Evolutionary conservation across 2,329 filamentous ascomycete genomes (phyloP).

Genomic region (Biscogniauxia marginata): DNA sequence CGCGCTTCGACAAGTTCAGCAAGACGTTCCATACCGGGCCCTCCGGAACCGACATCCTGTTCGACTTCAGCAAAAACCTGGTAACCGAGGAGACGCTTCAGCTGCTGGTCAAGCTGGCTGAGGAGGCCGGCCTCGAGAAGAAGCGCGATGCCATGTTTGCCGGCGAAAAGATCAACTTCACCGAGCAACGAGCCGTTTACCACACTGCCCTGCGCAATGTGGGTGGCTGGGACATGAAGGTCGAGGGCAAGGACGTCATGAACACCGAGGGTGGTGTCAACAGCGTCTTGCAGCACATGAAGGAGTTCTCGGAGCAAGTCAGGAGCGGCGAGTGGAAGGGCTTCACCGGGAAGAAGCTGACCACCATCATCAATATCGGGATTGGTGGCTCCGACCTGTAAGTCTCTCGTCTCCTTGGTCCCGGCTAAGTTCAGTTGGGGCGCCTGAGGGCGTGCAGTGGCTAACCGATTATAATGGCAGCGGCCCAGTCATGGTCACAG

Average conservation of each 20-base stretch:
- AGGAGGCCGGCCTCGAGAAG: slow-evolving; percentile 87
- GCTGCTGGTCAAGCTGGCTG: slow-evolving; percentile 83
- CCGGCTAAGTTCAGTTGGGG: neutral
- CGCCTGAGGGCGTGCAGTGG: neutral
- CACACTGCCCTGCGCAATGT: slow-evolving; percentile 93
- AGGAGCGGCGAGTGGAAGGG: slow-evolving; percentile 96
- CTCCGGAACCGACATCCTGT: slow-evolving; percentile 83
- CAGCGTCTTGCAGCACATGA: slow-evolving; percentile 92
- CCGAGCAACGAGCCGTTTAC: slow-evolving; percentile 93
- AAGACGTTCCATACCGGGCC: slow-evolving; percentile 78
- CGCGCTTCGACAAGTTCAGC: slow-evolving; percentile 88
- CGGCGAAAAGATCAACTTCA: slow-evolving; percentile 99
- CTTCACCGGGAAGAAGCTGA: slow-evolving; percentile 94
- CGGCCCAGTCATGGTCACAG: slow-evolving; percentile 97
- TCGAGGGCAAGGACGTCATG: slow-evolving; percentile 91
- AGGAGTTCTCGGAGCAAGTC: slow-evolving; percentile 94
- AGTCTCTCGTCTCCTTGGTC: slow-evolving; percentile 38
- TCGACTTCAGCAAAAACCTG: slow-evolving; percentile 99
- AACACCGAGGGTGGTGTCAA: slow-evolving; percentile 86
- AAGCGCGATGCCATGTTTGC: slow-evolving; percentile 97
- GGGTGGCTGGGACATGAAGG: slow-evolving; percentile 75
- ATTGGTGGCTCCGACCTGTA: slow-evolving; percentile 98
- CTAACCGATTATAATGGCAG: slow-evolving; percentile 43
- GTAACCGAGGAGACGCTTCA: slow-evolving; percentile 87
- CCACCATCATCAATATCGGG: slow-evolving; percentile 94